Percentiles rank a stretch among this genome's conserved stretches.
Evolutionary conservation across 768 basidiomycete species (phyloP).

Genomic region (Strobilomyces dryophilus): DNA sequence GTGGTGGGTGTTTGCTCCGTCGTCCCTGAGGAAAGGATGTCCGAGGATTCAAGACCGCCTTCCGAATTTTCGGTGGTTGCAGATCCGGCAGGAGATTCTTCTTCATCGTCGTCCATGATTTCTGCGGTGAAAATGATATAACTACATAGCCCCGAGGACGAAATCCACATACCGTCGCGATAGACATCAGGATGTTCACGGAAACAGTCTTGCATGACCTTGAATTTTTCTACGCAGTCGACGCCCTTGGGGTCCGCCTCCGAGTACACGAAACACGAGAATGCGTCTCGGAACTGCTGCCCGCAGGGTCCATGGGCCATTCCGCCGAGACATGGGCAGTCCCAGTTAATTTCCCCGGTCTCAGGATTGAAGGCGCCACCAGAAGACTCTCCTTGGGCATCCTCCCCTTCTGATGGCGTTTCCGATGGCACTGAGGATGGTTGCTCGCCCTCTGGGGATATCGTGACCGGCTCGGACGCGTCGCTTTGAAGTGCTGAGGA

Average conservation of each 20-base stretch:
- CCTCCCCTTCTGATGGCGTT: conserved; percentile 18
- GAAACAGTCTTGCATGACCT: conserved; percentile 97
- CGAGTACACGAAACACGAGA: conserved; percentile 94
- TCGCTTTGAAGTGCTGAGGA: conserved; percentile 9
- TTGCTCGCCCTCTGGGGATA: conserved; percentile 3
- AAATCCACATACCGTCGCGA: conserved; percentile 67
- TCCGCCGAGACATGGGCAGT: conserved; percentile 97
- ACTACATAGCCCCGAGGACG: neutral
- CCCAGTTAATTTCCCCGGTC: conserved; percentile 99
- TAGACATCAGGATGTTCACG: conserved; percentile 95
- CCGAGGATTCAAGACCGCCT: conserved; percentile 1
- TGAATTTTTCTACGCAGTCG: conserved; percentile 96
- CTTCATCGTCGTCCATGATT: conserved; percentile 68
- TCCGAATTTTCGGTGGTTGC: conserved; percentile 3
- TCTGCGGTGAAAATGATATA: conserved; percentile 35
- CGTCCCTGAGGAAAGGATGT: conserved; percentile 7
- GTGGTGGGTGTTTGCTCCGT: conserved; percentile 8
- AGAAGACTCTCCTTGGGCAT: conserved; percentile 25
- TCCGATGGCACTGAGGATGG: conserved; percentile 8
- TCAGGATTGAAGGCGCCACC: conserved; percentile 85
- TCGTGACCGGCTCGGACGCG: conserved; percentile 13
- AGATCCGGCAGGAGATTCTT: conserved; percentile 27
- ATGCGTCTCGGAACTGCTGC: conserved; percentile 87
- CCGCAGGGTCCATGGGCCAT: conserved; percentile 99
- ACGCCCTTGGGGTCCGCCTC: conserved; percentile 97